Percentiles rank a stretch among this genome's conserved stretches.
Evolutionary conservation across 2,329 filamentous ascomycete species (phyloP).

Genomic region (Alternaria sp.): DNA sequence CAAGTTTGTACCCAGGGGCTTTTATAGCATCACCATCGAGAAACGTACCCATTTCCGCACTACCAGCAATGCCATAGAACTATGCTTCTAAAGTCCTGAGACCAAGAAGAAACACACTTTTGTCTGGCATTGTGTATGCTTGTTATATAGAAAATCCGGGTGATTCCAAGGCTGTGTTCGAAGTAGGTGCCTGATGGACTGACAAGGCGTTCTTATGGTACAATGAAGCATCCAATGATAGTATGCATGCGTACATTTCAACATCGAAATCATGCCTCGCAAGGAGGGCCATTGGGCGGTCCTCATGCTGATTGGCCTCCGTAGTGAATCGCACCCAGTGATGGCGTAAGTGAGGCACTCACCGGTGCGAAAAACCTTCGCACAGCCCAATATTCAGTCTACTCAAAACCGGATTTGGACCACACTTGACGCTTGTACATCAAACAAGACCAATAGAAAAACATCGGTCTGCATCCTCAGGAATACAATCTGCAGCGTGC

Average conservation of each 20-base stretch:
- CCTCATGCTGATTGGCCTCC: too few species aligned
- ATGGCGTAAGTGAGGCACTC: not conserved
- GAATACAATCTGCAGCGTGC: not conserved
- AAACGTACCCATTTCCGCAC: not conserved
- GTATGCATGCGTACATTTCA: not conserved
- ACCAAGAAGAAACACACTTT: too few species aligned
- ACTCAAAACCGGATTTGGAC: not conserved
- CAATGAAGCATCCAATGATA: not conserved
- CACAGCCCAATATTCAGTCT: not conserved
- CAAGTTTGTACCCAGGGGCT: not conserved
- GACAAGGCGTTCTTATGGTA: not conserved
- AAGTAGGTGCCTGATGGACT: too few species aligned
- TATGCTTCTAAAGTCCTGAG: too few species aligned
- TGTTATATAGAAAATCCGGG: too few species aligned
- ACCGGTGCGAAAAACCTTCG: not conserved
- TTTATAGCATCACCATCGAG: not conserved
- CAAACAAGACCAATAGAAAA: not conserved
- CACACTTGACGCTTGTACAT: not conserved
- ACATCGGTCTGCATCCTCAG: not conserved
- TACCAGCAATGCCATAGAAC: too few species aligned
- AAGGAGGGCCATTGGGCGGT: too few species aligned
- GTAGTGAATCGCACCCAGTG: too few species aligned
- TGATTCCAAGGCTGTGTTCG: too few species aligned
- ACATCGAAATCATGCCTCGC: not conserved
- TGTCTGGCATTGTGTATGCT: too few species aligned